Base-by-base conservation (phyloP, 2,329 filamentous ascomycete species). In the Colletotrichum acutatum region DNA sequence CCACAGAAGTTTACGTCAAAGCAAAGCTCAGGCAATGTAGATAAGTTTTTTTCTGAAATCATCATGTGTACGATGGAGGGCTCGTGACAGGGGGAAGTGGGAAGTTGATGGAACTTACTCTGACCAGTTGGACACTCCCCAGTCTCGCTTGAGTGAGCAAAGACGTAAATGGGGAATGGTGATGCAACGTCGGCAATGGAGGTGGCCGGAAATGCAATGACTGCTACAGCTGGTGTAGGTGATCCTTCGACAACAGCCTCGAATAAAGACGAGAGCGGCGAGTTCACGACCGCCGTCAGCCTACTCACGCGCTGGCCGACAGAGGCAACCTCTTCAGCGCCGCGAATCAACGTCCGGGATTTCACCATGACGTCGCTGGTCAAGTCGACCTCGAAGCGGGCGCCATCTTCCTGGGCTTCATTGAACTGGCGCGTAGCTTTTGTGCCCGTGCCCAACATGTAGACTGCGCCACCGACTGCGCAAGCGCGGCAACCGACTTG, bases 1-100 rank as follows among this genome's bases (percentile, higher is more conserved):
- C 94, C 96, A 92, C 95, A 91, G 90, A 87, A 87, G 82, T 88
- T 89, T 89, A 97, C 95, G 91, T 97, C 95, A 97, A 93, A 79
- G 86, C 85, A 89, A 83, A 52, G 85, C 93, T 97, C 96, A 95
- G 96, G 94, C 95, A 98, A 98, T 98, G 96, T 98, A 98, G 96
- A 98, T 98, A 98, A 98, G 95, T 95, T 94, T 97, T 97, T 84
- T 83, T 85, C 72, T 89, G 84, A 84, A 84, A 88, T 98, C 95
- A 98, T 98, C 96, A 95, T 93, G 71, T 93, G 71, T 87, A 89
- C 84, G 87, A 61, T 49, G 68, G 74, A 63, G 52, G 69, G 74
- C 42, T 49, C 22, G 8, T 22, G 52, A 53, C 73, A 73, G 63
- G 71, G 74, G 66, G 75, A 53, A 52, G 75, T 74, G 71, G 54